These are phyloP conservation scores for Mycena vitilis DNA, from an alignment of 768 basidiomycete genomes.

Conservation along the genomic window DNA sequence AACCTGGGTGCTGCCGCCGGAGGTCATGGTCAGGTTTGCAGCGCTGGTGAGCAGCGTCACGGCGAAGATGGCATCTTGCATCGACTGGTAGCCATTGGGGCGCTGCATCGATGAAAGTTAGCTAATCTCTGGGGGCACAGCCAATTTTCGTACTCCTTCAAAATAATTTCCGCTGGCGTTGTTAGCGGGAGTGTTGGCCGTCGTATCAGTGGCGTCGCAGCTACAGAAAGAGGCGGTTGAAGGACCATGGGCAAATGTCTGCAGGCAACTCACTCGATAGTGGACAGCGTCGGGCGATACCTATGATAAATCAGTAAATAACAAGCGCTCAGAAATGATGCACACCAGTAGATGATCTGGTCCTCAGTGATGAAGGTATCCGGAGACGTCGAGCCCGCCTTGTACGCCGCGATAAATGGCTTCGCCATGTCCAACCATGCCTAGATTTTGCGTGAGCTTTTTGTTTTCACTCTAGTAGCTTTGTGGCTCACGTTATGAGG, in stretches of 20 bases:
- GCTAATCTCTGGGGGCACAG: neutral
- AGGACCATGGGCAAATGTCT: neutral
- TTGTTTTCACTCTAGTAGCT: neutral
- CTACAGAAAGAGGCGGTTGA: neutral
- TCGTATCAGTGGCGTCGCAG: conserved; percentile 37
- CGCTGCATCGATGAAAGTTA: conserved; percentile 1
- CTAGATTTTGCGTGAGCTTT: neutral
- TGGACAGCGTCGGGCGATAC: conserved; percentile 32
- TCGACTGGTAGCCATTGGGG: conserved; percentile 27
- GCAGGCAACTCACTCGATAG: conserved; percentile 16
- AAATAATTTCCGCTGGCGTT: conserved; percentile 36
- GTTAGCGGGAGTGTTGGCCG: conserved; percentile 30
- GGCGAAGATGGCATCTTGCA: conserved; percentile 32
- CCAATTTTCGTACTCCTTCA: conserved; percentile 7
- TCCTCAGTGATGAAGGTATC: conserved; percentile 33
- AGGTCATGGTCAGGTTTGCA: conserved; percentile 27
- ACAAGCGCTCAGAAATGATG: too few relatives aligned
- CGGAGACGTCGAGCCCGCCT: conserved; percentile 49
- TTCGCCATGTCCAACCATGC: conserved; percentile 59
- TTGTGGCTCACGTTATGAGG: conserved; percentile 26
- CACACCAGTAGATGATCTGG: conserved; percentile 35
- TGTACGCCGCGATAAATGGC: conserved; percentile 58
- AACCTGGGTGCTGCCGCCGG: conserved; percentile 17
- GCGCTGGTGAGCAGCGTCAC: conserved; percentile 29
- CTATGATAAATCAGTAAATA: too few relatives aligned